Conservation (phyloP, 306 rosid genomes). For the Fragaria ananassa region DNA sequence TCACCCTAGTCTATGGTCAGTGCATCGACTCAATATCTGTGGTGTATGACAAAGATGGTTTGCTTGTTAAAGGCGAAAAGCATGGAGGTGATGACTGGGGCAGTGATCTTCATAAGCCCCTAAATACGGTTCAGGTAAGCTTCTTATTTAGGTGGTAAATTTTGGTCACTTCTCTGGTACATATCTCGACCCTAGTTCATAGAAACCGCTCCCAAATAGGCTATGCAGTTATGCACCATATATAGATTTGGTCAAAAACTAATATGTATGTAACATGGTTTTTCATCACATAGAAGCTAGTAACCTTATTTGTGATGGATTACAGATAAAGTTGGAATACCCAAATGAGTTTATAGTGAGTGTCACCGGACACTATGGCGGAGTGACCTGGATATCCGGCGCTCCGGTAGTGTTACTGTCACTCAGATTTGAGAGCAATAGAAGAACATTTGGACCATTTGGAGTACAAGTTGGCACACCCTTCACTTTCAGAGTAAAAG, state of each 20-base stretch:
- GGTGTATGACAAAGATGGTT: background rate
- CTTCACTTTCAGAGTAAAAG: conserved; percentile 5
- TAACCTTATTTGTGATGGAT: background rate
- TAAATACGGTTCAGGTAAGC: background rate
- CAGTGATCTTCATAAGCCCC: background rate
- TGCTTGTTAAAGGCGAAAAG: background rate
- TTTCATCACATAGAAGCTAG: too few relatives aligned
- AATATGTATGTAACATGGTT: too few relatives aligned
- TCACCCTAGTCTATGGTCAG: background rate
- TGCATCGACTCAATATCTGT: background rate
- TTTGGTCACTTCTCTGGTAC: too few relatives aligned
- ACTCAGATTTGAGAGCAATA: background rate
- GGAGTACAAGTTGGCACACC: background rate
- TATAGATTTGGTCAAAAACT: too few relatives aligned
- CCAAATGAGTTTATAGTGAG: background rate
- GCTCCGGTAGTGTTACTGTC: background rate
- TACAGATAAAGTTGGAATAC: background rate
- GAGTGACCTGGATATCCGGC: background rate
- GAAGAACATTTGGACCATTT: conserved; percentile 1
- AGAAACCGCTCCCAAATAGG: too few relatives aligned
- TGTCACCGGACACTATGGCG: background rate
- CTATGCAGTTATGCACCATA: too few relatives aligned
- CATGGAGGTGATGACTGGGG: background rate
- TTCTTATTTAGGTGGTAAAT: background rate
- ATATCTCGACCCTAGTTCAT: too few relatives aligned